Evolutionary conservation across 2,329 filamentous ascomycete genomes (phyloP).

Genomic region (Phyllosticta paracitricarpa): DNA sequence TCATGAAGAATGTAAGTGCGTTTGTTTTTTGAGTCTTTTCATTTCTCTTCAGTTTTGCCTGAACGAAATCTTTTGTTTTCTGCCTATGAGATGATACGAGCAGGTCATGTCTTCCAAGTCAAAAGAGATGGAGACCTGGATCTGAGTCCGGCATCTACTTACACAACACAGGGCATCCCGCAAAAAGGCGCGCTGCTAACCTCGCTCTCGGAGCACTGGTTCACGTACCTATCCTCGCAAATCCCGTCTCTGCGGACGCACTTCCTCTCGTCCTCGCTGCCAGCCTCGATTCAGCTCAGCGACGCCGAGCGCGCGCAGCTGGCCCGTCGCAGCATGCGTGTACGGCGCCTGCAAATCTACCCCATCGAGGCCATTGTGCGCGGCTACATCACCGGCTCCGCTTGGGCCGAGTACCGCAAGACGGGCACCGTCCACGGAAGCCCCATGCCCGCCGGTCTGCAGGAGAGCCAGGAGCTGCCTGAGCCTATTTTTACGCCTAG

Average conservation of each 20-base stretch:
- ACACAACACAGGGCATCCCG: conserved; percentile 48
- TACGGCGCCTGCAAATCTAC: conserved; percentile 63
- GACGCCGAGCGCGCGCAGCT: conserved; percentile 37
- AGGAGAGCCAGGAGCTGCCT: conserved; percentile 60
- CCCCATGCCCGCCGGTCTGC: conserved; percentile 54
- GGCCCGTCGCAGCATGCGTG: conserved; percentile 61
- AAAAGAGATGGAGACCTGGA: neutral
- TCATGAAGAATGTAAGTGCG: conserved; percentile 63
- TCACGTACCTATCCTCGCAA: conserved; percentile 46
- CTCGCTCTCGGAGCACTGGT: conserved; percentile 59
- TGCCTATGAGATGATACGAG: too few relatives aligned
- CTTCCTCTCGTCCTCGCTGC: conserved; percentile 50
- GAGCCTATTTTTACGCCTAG: conserved; percentile 67
- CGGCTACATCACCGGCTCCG: conserved; percentile 79
- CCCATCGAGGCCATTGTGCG: conserved; percentile 79
- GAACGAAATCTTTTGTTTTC: neutral
- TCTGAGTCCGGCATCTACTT: neutral
- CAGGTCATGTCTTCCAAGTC: too few relatives aligned
- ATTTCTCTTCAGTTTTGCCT: neutral
- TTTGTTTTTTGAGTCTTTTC: neutral
- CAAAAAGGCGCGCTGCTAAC: conserved; percentile 59
- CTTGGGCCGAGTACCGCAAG: conserved; percentile 68
- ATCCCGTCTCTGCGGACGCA: conserved; percentile 54
- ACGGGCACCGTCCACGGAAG: conserved; percentile 74
- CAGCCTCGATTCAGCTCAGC: conserved; percentile 20